Percentiles rank a stretch among this genome's conserved stretches.
phyloP scores from a whole-genome alignment of 2,329 filamentous ascomycete species.

The Neoarthrinium moseri region DNA sequence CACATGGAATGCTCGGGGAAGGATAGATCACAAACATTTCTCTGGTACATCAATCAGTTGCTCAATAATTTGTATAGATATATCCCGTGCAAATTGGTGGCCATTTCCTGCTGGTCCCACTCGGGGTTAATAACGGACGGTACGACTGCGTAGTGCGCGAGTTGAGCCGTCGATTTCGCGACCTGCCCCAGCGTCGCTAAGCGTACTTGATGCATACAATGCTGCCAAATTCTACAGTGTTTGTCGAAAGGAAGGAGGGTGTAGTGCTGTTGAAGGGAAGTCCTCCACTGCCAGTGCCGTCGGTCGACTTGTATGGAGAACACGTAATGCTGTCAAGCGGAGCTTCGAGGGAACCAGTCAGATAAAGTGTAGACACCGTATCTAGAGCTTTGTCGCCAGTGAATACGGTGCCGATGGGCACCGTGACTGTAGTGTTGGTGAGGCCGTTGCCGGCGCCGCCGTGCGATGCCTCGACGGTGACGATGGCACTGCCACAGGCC shows the following conservation, averaged over 20 bases:
- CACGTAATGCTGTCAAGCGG: constrained; percentile 14
- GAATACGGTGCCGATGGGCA: constrained; percentile 16
- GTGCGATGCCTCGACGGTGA: constrained; percentile 19
- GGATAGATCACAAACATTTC: too few relatives aligned
- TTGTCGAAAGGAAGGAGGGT: constrained; percentile 21
- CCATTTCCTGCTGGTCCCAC: too few relatives aligned
- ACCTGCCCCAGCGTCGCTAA: too few relatives aligned
- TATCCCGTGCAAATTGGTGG: too few relatives aligned
- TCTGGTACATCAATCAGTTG: too few relatives aligned
- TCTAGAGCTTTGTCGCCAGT: constrained; percentile 9
- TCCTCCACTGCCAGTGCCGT: constrained; percentile 15
- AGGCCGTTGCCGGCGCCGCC: constrained; percentile 9
- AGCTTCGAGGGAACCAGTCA: constrained; percentile 8
- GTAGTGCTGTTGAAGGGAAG: constrained; percentile 15
- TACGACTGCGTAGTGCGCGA: too few relatives aligned
- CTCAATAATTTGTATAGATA: too few relatives aligned
- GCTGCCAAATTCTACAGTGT: constrained; percentile 23
- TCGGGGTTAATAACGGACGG: too few relatives aligned
- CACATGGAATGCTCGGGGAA: too few relatives aligned
- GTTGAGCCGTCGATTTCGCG: too few relatives aligned
- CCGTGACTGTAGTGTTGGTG: constrained; percentile 3
- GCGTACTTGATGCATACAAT: too few relatives aligned
- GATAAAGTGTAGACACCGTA: constrained; percentile 22
- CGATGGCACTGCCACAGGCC: constrained; percentile 1
- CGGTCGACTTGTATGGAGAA: constrained; percentile 16